phyloP scores from a whole-genome alignment of 176 grass and related monocot species.

The Pontederia crassipes region DNA sequence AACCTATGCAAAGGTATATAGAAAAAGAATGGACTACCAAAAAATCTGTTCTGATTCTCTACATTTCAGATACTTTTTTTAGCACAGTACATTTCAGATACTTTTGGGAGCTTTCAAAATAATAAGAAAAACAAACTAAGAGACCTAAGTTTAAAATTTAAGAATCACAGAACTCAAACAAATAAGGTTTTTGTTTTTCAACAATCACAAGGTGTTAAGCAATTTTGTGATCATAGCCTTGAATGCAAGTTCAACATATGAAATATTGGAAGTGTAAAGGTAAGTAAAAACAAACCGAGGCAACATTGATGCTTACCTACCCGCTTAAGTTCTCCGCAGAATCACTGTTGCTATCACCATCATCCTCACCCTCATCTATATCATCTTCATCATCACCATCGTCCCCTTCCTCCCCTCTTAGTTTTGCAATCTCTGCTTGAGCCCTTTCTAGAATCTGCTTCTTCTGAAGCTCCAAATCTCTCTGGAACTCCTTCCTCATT shows the following conservation, averaged over 20 bases:
- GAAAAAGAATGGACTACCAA: too few species aligned
- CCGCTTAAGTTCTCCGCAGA: constrained; percentile 33
- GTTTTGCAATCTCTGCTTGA: constrained; percentile 40
- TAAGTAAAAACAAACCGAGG: neutral
- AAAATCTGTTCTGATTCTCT: too few species aligned
- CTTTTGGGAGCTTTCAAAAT: too few species aligned
- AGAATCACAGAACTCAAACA: too few species aligned
- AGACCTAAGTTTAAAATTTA: too few species aligned
- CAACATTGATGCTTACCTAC: constrained; percentile 29
- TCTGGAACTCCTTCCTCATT: constrained; percentile 68
- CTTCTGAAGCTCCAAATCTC: constrained; percentile 49
- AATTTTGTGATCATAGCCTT: neutral
- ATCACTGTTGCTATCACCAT: constrained; percentile 15
- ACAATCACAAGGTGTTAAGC: too few species aligned
- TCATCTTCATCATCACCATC: constrained; percentile 3
- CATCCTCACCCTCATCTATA: neutral
- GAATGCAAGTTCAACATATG: neutral
- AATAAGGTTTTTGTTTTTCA: too few species aligned
- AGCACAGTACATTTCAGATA: too few species aligned
- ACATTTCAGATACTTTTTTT: too few species aligned
- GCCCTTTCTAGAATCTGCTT: constrained; percentile 75
- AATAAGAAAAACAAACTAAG: too few species aligned
- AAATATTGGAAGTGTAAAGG: neutral
- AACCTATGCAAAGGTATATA: too few species aligned
- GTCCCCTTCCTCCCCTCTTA: constrained; percentile 28